Evolutionary conservation across 2,329 filamentous ascomycete species (phyloP).

Genomic region (Phaeoacremonium minimum): DNA sequence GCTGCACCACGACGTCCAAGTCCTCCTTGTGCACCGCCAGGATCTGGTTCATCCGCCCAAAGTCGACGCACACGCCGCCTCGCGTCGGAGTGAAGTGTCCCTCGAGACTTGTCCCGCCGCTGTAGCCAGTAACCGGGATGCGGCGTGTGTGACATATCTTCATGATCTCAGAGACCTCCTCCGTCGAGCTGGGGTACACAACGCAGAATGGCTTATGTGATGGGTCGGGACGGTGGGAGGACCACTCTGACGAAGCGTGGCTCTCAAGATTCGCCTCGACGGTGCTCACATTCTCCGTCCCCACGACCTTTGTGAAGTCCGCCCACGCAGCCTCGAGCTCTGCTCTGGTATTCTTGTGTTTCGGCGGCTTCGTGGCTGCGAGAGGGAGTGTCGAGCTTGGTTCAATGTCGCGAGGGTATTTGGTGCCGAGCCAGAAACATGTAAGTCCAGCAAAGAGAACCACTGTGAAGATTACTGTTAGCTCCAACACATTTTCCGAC

Average conservation of each 20-base stretch:
- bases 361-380: conserved; percentile 40
- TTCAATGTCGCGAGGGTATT: conserved; percentile 44
- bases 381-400: conserved; percentile 58
- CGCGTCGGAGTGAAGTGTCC: conserved; percentile 82
- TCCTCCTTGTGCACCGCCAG: conserved; percentile 73
- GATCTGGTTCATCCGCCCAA: conserved; percentile 79
- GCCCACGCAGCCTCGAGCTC: conserved; percentile 67
- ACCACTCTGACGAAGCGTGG: conserved; percentile 61
- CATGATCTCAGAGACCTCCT: conserved; percentile 83
- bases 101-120: conserved; percentile 84
- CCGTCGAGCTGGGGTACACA: conserved; percentile 50
- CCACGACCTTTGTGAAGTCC: conserved; percentile 62
- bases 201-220: conserved; percentile 8
- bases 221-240: conserved; percentile 27
- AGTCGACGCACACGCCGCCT: conserved; percentile 83
- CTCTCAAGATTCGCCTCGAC: conserved; percentile 46
- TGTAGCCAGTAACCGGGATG: conserved; percentile 85
- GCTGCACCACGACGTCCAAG: conserved; percentile 69
- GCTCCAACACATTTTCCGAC: too few relatives aligned
- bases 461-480: too few relatives aligned
- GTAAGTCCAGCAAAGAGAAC: conserved; percentile 45
- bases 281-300: conserved; percentile 62
- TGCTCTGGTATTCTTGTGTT: conserved; percentile 54
- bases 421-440: conserved; percentile 57
- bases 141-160: conserved; percentile 76